phyloP scores from a whole-genome alignment of 1,139 yeast genomes.

The Debaryomycetaceae sp. region DNA sequence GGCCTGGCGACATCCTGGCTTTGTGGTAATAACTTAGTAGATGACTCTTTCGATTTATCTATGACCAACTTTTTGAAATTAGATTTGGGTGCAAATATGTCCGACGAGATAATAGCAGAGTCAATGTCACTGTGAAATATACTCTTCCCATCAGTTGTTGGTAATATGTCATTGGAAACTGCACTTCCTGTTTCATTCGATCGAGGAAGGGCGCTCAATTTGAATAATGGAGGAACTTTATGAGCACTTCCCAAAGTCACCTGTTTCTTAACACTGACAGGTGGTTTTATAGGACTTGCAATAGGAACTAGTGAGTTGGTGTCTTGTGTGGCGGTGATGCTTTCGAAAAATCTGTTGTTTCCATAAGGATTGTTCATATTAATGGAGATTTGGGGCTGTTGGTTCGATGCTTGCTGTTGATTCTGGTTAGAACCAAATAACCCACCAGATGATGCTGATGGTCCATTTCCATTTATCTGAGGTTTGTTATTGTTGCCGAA shows the following conservation, averaged over 20 bases:
- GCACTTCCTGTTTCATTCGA: conserved; percentile 9
- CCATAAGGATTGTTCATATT: conserved; percentile 62
- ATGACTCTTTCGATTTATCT: conserved; percentile 34
- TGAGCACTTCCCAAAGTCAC: conserved; percentile 61
- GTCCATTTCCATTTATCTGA: neutral
- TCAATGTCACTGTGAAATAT: conserved; percentile 46
- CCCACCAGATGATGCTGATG: conserved; percentile 12
- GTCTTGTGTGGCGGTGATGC: conserved; percentile 27
- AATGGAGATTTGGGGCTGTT: conserved; percentile 27
- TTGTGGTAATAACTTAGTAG: conserved; percentile 9
- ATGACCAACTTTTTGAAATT: conserved; percentile 57
- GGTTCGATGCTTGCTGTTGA: conserved; percentile 15
- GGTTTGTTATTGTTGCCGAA: conserved; percentile 30
- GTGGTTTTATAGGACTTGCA: conserved; percentile 46
- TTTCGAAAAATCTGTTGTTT: conserved; percentile 58
- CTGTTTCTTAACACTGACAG: conserved; percentile 47
- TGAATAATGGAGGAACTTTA: conserved; percentile 51
- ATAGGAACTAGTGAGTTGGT: conserved; percentile 34
- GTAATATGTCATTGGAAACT: conserved; percentile 12
- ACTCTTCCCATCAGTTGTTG: conserved; percentile 10
- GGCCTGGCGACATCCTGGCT: conserved; percentile 9
- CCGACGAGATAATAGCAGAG: conserved; percentile 66
- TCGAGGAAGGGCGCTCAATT: conserved; percentile 15
- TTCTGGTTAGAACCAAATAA: conserved; percentile 10
- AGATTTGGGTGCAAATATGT: conserved; percentile 64